A percentile compares a stretch with the other conserved stretches of the same genome.
phyloP scores from a whole-genome alignment of 1,284 basidiomycete genomes.

The Puccinia horiana region DNA sequence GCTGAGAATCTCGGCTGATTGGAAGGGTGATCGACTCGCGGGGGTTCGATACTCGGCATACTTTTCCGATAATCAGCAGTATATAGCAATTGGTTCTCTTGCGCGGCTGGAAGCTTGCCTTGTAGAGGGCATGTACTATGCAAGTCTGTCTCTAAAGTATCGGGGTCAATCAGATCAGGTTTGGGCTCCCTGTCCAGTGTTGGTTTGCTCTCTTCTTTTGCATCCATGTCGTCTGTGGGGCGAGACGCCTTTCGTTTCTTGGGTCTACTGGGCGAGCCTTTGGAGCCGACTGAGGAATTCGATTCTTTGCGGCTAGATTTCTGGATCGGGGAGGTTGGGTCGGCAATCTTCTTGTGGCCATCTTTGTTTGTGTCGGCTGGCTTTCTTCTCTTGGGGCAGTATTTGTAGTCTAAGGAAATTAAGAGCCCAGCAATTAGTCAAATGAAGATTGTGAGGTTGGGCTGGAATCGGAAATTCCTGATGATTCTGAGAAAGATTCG shows the following conservation, averaged over 20 bases:
- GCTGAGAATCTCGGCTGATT: not conserved
- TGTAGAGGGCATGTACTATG: conserved; percentile 1
- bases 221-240: not conserved
- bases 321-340: not conserved
- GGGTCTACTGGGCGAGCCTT: not conserved
- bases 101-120: not conserved
- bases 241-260: conserved; percentile 17
- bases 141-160: not conserved
- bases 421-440: not conserved
- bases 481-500: not conserved
- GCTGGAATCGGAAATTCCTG: not conserved
- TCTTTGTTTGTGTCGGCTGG: not conserved
- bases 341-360: not conserved
- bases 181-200: not conserved
- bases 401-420: conserved; percentile 25
- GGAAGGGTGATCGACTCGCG: not conserved
- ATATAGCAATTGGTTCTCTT: not conserved
- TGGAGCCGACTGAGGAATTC: not conserved
- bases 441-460: not conserved
- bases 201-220: not conserved
- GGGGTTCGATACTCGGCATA: not conserved
- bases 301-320: conserved; percentile 20
- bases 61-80: not conserved
- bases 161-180: not conserved
- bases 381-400: conserved; percentile 34